Base-by-base conservation (phyloP, 2,329 filamentous ascomycete species). In the Fusarium dlaminii region DNA sequence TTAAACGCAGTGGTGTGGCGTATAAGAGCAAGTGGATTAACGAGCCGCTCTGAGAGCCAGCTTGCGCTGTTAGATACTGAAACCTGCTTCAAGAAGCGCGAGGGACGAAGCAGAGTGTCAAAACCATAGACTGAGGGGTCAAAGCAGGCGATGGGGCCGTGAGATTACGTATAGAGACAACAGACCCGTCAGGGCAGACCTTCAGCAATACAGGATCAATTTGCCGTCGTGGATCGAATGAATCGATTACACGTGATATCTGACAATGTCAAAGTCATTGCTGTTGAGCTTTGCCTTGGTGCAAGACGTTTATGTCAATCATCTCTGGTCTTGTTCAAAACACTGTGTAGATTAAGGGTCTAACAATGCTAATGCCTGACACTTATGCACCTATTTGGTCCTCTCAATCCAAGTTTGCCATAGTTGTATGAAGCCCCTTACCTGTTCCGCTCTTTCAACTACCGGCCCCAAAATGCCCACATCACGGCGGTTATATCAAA, bases 61-160 rank as follows among this genome's bases (percentile, higher is more conserved):
- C 12, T 10, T 17, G 14, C 14, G 14, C 45, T 30, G 9, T 30
- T 11, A 1, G 22, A 11, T 4, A 5, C 8, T 22, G 27, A 8
- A 15, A 11, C 4, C 1, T 46, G 22, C 1, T 48, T 6, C 20
- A n/a, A 4, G 10, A 17, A n/a, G 6, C 3, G 29, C 10, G 3
- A 11, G 5, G 8, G 10, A 8, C 17, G 5, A 48, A 4, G 20
- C 9, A 48, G 14, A 42, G 22, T 14, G 22, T 22, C 12, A n/a
- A 13, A 40, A 11, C 22, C 8, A 15, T 14, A 8, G 8, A 29
- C 18, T 22, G 14, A 9, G 45, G 9, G 5, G 6, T 6, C 13
- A 22, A 12, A 15, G 3, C 22, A 9, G 5, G 27, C 1, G 20
- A 22, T 6, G 27, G 9, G 13, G 4, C 5, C 2, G 6, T 15